A percentile compares a stretch with the other conserved stretches of the same genome.
These are phyloP conservation scores for Colletotrichum musae DNA, from an alignment of 2,329 filamentous ascomycete genomes.

Conservation along the genomic window DNA sequence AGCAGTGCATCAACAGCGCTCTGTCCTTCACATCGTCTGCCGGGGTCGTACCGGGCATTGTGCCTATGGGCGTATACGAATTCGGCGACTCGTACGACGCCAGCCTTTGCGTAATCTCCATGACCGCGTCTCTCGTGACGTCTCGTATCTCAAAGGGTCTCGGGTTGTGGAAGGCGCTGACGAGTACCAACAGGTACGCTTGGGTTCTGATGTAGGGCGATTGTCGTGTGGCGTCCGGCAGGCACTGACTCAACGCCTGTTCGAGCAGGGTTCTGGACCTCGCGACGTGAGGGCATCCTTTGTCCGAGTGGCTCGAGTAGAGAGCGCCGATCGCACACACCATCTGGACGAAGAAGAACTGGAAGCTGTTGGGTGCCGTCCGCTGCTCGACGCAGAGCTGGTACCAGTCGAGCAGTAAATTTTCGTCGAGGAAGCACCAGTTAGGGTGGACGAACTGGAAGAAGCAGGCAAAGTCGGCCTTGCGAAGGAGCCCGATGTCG, in stretches of 20 bases:
- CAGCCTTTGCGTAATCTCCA: not conserved
- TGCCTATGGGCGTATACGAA: not conserved
- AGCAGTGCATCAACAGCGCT: constrained; percentile 18
- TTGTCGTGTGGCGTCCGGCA: constrained; percentile 4
- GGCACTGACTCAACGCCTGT: constrained; percentile 7
- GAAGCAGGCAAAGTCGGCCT: constrained; percentile 17
- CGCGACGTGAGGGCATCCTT: constrained; percentile 7
- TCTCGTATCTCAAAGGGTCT: not conserved
- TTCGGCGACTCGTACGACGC: not conserved
- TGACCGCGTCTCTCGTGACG: not conserved
- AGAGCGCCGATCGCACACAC: constrained; percentile 13
- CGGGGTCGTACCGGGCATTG: not conserved
- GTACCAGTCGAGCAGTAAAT: not conserved
- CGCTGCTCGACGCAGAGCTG: constrained; percentile 13
- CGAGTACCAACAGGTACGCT: constrained; percentile 8
- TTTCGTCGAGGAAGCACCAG: constrained; percentile 18
- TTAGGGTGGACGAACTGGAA: constrained; percentile 18
- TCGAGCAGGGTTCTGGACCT: constrained; percentile 1
- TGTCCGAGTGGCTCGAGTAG: constrained; percentile 7
- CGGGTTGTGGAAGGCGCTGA: constrained; percentile 2
- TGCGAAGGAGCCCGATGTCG: constrained; percentile 7
- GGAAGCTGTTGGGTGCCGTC: not conserved
- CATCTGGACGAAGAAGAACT: constrained; percentile 13
- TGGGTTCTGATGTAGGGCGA: not conserved
- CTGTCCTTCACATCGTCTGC: not conserved